Percentiles rank a stretch among this genome's conserved stretches.
phyloP scores from a whole-genome alignment of 2,329 filamentous ascomycete genomes.

The Talaromyces sp. region DNA sequence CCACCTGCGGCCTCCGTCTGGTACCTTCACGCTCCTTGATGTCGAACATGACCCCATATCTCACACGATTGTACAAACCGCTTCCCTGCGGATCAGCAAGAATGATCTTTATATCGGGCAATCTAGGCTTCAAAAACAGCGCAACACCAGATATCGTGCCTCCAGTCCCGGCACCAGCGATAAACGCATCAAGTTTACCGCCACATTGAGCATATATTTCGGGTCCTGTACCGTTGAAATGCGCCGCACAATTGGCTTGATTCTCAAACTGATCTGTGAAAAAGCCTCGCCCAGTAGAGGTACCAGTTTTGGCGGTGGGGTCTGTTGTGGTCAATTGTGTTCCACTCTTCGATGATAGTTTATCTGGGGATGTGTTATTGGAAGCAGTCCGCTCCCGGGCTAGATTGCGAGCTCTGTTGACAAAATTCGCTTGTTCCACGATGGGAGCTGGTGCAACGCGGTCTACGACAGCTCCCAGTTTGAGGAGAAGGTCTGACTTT shows the following conservation, averaged over 20 bases:
- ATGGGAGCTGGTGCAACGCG: slow-evolving; percentile 88
- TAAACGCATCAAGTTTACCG: slow-evolving; percentile 76
- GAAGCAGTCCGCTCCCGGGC: slow-evolving; percentile 66
- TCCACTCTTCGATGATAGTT: slow-evolving; percentile 13
- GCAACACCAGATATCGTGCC: slow-evolving; percentile 89
- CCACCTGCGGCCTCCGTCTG: slow-evolving; percentile 81
- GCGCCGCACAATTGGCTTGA: slow-evolving; percentile 79
- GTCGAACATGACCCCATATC: slow-evolving; percentile 94
- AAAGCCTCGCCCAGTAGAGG: slow-evolving; percentile 69
- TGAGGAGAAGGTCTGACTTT: slow-evolving; percentile 82
- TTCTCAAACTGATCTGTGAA: slow-evolving; percentile 98
- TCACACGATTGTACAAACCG: slow-evolving; percentile 86
- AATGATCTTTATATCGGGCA: slow-evolving; percentile 65
- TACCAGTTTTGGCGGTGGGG: slow-evolving; percentile 21
- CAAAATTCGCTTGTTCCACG: slow-evolving; percentile 87
- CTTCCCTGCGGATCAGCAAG: slow-evolving; percentile 93
- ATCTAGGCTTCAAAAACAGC: slow-evolving; percentile 70
- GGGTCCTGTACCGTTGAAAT: slow-evolving; percentile 77
- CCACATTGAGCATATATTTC: slow-evolving; percentile 79
- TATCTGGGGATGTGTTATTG: slow-evolving; percentile 20
- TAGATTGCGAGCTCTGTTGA: slow-evolving; percentile 78
- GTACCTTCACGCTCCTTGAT: slow-evolving; percentile 86
- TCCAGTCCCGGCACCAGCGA: slow-evolving; percentile 89
- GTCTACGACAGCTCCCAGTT: slow-evolving; percentile 89
- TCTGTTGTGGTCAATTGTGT: slow-evolving; percentile 20